A percentile compares a stretch with the other conserved stretches of the same genome.
These are phyloP conservation scores for Rutstroemia sp. DNA, from an alignment of 2,329 filamentous ascomycete genomes.

Conservation along the genomic window DNA sequence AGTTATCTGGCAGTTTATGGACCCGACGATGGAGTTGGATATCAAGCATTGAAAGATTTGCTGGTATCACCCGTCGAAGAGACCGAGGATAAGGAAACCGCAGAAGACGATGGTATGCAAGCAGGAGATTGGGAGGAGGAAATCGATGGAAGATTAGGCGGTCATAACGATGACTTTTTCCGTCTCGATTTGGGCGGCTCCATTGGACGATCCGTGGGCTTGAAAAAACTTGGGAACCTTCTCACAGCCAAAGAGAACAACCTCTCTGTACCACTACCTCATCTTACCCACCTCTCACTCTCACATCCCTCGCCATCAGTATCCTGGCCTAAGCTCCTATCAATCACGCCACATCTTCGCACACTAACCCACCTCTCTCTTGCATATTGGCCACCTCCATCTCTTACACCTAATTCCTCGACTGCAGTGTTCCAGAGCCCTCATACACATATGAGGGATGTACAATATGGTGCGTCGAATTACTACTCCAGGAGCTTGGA, in stretches of 20 bases:
- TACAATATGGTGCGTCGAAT: constrained; percentile 49
- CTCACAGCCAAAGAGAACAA: constrained; percentile 5
- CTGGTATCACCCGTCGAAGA: constrained; percentile 30
- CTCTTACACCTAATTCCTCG: constrained; percentile 47
- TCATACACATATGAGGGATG: constrained; percentile 30
- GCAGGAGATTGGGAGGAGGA: constrained; percentile 16
- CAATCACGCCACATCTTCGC: constrained; percentile 44
- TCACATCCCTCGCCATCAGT: constrained; percentile 34
- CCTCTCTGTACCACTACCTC: constrained; percentile 35
- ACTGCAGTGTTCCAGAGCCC: constrained; percentile 38
- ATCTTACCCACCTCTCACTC: constrained; percentile 54
- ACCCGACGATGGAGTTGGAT: constrained; percentile 39
- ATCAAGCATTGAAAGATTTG: constrained; percentile 43
- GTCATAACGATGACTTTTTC: constrained; percentile 40
- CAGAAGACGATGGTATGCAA: background rate
- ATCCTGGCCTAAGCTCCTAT: constrained; percentile 53
- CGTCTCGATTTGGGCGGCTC: constrained; percentile 49
- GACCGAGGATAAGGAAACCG: background rate
- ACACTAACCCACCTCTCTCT: constrained; percentile 54
- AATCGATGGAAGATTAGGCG: constrained; percentile 2
- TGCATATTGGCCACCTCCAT: constrained; percentile 55
- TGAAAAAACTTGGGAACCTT: constrained; percentile 41
- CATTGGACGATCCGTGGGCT: constrained; percentile 41
- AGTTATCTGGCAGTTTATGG: constrained; percentile 40
- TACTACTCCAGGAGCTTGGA: constrained; percentile 52